phyloP scores from a whole-genome alignment of 75 land plant species.

The Gnetum montanum region DNA sequence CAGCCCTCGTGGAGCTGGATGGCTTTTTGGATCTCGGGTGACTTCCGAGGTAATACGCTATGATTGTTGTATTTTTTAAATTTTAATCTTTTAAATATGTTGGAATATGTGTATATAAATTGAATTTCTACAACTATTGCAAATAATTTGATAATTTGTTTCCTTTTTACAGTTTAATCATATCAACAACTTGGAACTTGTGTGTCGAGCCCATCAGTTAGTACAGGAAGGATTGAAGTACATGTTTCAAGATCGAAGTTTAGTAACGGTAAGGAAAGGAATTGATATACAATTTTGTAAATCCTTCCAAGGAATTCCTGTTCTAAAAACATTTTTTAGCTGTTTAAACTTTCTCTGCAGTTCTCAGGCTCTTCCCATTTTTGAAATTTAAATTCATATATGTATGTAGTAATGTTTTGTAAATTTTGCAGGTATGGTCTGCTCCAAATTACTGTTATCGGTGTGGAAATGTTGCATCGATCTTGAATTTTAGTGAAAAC shows the following conservation, averaged over 20 bases:
- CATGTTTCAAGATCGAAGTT: slow-evolving; percentile 98
- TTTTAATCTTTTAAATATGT: slow-evolving; percentile 94
- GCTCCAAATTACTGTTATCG: slow-evolving; percentile 99
- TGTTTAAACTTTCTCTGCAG: no score
- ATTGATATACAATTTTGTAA: no score
- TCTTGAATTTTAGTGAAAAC: slow-evolving; percentile 94
- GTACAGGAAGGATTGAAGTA: slow-evolving; percentile 99
- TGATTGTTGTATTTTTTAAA: slow-evolving; percentile 19
- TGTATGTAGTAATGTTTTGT: not conserved
- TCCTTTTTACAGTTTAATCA: slow-evolving; percentile 76
- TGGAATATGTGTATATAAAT: slow-evolving; percentile 93
- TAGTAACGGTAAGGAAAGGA: slow-evolving; percentile 93
- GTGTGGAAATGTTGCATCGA: slow-evolving; percentile 99
- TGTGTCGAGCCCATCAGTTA: slow-evolving; percentile 98
- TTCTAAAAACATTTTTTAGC: no score
- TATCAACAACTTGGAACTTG: slow-evolving; percentile 89
- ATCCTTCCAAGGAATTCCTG: no score
- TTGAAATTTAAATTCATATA: not conserved
- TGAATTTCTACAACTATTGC: no score
- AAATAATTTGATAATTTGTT: slow-evolving; percentile 1
- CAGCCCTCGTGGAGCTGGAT: slow-evolving; percentile 98
- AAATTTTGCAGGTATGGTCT: slow-evolving; percentile 79
- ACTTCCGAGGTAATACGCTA: slow-evolving; percentile 69
- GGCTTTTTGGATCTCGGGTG: slow-evolving; percentile 98
- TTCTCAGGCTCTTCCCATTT: no score